A percentile compares a stretch with the other conserved stretches of the same genome.
Evolutionary conservation across 352 stramenopile genomes (phyloP).

Genomic region (Paralagenidium karlingii): DNA sequence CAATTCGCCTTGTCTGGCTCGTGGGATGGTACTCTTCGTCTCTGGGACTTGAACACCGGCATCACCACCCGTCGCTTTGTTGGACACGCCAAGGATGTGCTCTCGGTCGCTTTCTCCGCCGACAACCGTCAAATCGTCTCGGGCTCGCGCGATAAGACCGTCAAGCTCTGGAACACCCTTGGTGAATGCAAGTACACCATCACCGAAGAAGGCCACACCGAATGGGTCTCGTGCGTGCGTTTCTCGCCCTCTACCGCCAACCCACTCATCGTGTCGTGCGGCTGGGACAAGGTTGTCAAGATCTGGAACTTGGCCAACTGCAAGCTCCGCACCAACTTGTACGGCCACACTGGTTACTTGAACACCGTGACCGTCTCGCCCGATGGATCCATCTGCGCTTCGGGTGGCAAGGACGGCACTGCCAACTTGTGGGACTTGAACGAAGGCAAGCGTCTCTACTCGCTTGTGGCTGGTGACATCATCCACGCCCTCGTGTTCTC

Average conservation of each 20-base stretch:
- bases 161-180: conserved; percentile 99
- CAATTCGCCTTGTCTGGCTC: conserved; percentile 98
- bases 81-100: conserved; percentile 99
- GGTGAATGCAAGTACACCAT: conserved; percentile 99
- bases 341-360: conserved; percentile 98
- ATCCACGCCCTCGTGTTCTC: conserved; percentile 97
- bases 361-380: conserved; percentile 99
- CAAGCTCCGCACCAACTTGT: conserved; percentile 98
- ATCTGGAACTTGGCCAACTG: conserved; percentile 99
- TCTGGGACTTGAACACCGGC: conserved; percentile 99
- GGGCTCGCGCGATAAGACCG: conserved; percentile 97
- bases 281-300: conserved; percentile 99
- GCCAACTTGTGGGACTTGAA: conserved; percentile 99
- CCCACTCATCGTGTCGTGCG: conserved; percentile 97
- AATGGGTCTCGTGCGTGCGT: conserved; percentile 99
- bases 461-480: conserved; percentile 96
- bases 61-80: conserved; percentile 98
- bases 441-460: conserved; percentile 99
- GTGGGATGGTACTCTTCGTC: conserved; percentile 98
- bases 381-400: conserved; percentile 98
- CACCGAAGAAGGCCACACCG: conserved; percentile 96
- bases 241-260: conserved; percentile 95
- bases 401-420: conserved; percentile 98
- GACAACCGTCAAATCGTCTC: conserved; percentile 99
- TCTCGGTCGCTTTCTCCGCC: conserved; percentile 98